Conservation (phyloP, 2,329 filamentous ascomycete genomes). For the Plenodomus biglobosus region DNA sequence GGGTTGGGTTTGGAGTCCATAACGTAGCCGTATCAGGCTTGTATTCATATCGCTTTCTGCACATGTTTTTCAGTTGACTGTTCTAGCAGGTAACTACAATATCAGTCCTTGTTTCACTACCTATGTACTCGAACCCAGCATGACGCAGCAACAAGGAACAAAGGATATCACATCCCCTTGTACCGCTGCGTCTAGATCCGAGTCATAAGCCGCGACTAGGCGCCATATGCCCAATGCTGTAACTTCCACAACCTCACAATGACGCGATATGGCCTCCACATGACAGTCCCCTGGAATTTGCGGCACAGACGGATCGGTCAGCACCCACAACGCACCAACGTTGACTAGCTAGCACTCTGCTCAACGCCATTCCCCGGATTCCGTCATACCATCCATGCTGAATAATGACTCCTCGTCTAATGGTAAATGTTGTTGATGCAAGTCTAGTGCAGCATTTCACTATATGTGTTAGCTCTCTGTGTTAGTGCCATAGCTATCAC, state of each 20-base stretch:
- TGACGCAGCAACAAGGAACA: not conserved
- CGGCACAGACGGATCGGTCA: too few relatives aligned
- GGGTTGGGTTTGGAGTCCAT: not conserved
- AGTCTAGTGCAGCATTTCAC: not conserved
- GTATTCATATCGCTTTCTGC: not conserved
- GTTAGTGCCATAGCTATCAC: too few relatives aligned
- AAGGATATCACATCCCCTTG: not conserved
- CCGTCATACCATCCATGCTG: too few relatives aligned
- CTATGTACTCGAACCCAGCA: not conserved
- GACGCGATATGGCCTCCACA: too few relatives aligned
- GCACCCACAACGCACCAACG: too few relatives aligned
- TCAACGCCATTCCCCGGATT: too few relatives aligned
- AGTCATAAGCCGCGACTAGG: not conserved
- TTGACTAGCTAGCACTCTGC: too few relatives aligned
- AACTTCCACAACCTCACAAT: too few relatives aligned
- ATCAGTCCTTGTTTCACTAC: not conserved
- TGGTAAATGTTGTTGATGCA: not conserved
- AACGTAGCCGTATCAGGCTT: not conserved
- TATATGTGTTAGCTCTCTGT: not conserved
- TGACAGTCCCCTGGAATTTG: too few relatives aligned
- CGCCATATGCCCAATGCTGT: too few relatives aligned
- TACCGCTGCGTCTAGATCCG: not conserved
- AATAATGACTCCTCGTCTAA: too few relatives aligned
- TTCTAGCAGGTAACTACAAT: not conserved
- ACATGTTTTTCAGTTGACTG: not conserved